phyloP scores from a whole-genome alignment of 306 rosid genomes.

The Vigna unguiculata region DNA sequence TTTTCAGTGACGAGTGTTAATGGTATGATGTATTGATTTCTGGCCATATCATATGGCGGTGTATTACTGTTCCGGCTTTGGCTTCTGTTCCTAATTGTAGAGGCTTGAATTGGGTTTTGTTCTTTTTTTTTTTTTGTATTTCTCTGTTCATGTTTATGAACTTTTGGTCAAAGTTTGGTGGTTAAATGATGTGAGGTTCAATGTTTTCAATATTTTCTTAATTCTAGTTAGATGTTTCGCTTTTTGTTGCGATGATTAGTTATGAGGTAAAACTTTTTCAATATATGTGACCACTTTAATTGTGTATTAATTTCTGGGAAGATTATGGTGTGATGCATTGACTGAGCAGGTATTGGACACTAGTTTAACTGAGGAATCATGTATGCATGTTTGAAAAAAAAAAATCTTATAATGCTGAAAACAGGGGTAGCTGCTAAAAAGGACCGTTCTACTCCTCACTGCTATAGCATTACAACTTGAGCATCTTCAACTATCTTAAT shows the following conservation, averaged over 20 bases:
- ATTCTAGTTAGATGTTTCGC: not conserved
- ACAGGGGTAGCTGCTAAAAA: conserved; percentile 1
- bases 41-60: not conserved
- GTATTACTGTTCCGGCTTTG: conserved; percentile 14
- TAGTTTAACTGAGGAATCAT: conserved; percentile 14
- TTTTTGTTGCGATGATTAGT: not conserved
- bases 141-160: not conserved
- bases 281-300: not conserved
- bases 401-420: not conserved
- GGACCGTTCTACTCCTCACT: conserved; percentile 1
- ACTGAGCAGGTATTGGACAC: not conserved
- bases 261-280: not conserved
- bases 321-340: conserved; percentile 26
- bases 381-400: not conserved
- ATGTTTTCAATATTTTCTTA: not conserved
- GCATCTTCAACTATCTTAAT: conserved; percentile 2
- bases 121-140: not conserved
- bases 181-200: not conserved
- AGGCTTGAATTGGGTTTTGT: conserved; percentile 5
- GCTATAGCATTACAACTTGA: not conserved
- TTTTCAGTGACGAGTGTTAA: conserved; percentile 6
- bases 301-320: conserved; percentile 8
- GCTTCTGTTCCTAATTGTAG: not conserved
- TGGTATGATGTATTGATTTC: conserved; percentile 19
- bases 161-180: not conserved